A percentile compares a stretch with the other conserved stretches of the same genome.
These are phyloP conservation scores for Mucor indicus DNA, from an alignment of 371 early-diverging fungal genomes.

Conservation along the genomic window DNA sequence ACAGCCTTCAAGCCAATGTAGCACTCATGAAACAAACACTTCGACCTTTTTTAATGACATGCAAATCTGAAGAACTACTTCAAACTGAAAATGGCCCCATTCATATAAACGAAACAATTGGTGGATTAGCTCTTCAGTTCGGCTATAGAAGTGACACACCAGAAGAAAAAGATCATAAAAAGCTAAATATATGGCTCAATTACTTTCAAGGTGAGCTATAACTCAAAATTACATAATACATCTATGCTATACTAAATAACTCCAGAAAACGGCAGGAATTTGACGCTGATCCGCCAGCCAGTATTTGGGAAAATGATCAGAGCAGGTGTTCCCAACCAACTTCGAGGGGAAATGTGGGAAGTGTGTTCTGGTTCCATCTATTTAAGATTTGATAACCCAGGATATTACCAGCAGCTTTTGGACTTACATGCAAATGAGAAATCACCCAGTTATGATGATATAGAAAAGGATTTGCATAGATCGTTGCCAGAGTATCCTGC, in stretches of 20 bases:
- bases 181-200: slow-evolving; percentile 68
- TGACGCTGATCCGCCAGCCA: slow-evolving; percentile 77
- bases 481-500: slow-evolving; percentile 94
- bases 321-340: slow-evolving; percentile 84
- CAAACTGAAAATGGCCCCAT: slow-evolving; percentile 34
- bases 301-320: slow-evolving; percentile 85
- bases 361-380: slow-evolving; percentile 89
- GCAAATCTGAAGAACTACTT: slow-evolving; percentile 72
- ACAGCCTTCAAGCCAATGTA: slow-evolving; percentile 54
- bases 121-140: slow-evolving; percentile 81
- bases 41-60: slow-evolving; percentile 76
- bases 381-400: slow-evolving; percentile 79
- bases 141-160: slow-evolving; percentile 85
- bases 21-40: slow-evolving; percentile 64
- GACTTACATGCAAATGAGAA: slow-evolving; percentile 60
- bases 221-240: background rate
- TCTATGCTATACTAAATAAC: slow-evolving; percentile 1
- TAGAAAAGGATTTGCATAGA: slow-evolving; percentile 94
- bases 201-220: slow-evolving; percentile 61
- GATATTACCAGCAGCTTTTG: slow-evolving; percentile 75
- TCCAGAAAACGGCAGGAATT: slow-evolving; percentile 83
- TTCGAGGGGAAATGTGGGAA: slow-evolving; percentile 97
- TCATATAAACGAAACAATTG: slow-evolving; percentile 21
- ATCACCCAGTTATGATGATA: slow-evolving; percentile 86
- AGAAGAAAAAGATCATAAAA: slow-evolving; percentile 70